Evolutionary conservation across 805 yeast genomes (phyloP).

Genomic region (Starmerella stigmatis): DNA sequence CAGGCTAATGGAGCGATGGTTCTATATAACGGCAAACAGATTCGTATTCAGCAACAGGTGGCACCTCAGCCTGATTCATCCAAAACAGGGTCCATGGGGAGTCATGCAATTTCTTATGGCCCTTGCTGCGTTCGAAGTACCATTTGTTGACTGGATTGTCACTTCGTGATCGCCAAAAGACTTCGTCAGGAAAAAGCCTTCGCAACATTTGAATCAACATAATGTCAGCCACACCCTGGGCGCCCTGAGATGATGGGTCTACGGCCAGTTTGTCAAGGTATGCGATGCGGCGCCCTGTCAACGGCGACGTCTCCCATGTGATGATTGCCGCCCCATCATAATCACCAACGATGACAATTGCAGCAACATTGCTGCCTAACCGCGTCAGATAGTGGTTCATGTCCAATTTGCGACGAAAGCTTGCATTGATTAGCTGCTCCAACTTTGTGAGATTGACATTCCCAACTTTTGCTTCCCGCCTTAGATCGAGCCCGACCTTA

Average conservation of each 20-base stretch:
- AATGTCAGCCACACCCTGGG: conserved; percentile 87
- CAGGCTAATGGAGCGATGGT: conserved; percentile 38
- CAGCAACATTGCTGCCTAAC: conserved; percentile 56
- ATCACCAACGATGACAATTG: conserved; percentile 77
- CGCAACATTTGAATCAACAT: conserved; percentile 69
- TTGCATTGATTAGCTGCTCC: conserved; percentile 56
- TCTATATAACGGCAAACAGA: conserved; percentile 46
- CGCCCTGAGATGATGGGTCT: conserved; percentile 69
- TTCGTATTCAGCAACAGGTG: conserved; percentile 40
- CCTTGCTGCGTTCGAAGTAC: conserved; percentile 87
- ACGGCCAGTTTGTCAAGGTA: conserved; percentile 94
- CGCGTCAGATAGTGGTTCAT: conserved; percentile 55
- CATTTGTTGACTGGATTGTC: conserved; percentile 90
- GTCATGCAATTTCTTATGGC: conserved; percentile 44
- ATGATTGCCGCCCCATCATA: conserved; percentile 92
- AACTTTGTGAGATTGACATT: conserved; percentile 48
- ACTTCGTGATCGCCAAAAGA: conserved; percentile 82
- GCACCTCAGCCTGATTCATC: conserved; percentile 30
- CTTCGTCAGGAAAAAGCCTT: conserved; percentile 55
- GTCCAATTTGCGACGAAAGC: conserved; percentile 64
- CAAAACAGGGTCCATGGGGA: conserved; percentile 38
- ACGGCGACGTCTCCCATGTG: conserved; percentile 54
- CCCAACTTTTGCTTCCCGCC: conserved; percentile 33
- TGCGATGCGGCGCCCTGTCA: conserved; percentile 41
- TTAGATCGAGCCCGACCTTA: conserved; percentile 34